Base-by-base conservation (phyloP, 768 basidiomycete genomes). In the Gymnopilus dilepis region DNA sequence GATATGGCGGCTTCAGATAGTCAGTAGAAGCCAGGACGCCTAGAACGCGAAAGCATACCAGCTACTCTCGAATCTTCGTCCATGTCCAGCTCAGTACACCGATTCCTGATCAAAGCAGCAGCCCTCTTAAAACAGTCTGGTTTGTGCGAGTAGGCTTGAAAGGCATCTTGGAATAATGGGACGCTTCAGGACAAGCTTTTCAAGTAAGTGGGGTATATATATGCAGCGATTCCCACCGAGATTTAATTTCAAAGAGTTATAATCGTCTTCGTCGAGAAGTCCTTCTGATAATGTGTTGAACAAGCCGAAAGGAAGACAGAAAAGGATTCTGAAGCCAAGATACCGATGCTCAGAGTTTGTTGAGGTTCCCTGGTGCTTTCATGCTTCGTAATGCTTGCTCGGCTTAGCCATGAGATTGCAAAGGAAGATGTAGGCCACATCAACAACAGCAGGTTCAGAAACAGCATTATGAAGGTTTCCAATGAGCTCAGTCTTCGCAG, bases 71-170 rank as follows among this genome's bases (percentile, higher is more conserved):
- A 83, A 17, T 80, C 78, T 69, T 90, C 87, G 59, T 83, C 72
- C 79, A 85, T 82, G 34, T 88, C 85, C 2, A 86, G 77, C 22
- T 86, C 82, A 19, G 78, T 75, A 55, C 90, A 91, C 15, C 72
- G 80, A 13, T 73, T 63, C 22, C 78, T 81, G 33, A 90, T 80
- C n/a, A 65, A 64, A 17, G 70, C 72, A 22, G 85, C 80, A 26
- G 82, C 84, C 33, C 74, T 77, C 37, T 82, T 82, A 73, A 90
- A 90, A 69, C 89, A 91, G 66, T 90, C 88, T 1, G 85, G 81
- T 68, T 78, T 81, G 17, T 74, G 77, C 43, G 77, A 64, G 63
- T 84, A 82, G 19, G 74, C 69, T 9, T 77, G 75, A 15, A 86
- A 72, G 5, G 74, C 67, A 56, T 78, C 84, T 85, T 64, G 40